Evolutionary conservation across 495 filamentous ascomycete species (phyloP).

Genomic region (Neurospora sp.): DNA sequence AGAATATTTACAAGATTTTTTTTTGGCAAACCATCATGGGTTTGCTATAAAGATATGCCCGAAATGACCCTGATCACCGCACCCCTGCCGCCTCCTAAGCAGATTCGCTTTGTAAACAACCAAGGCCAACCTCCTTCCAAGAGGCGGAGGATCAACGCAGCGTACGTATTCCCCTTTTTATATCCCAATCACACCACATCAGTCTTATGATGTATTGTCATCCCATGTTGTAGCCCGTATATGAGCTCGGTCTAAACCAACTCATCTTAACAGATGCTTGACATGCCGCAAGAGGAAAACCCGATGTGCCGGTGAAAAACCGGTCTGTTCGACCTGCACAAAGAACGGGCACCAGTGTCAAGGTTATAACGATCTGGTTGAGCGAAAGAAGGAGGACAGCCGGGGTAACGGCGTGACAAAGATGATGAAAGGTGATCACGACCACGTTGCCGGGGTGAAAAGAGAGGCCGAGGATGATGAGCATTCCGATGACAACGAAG

Average conservation of each 20-base stretch:
- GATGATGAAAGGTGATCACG: conserved; percentile 13
- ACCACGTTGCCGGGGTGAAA: conserved; percentile 14
- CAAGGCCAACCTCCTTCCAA: conserved; percentile 75
- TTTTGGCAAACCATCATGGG: conserved; percentile 17
- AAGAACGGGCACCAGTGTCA: conserved; percentile 65
- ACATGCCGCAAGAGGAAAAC: conserved; percentile 79
- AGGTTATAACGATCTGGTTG: conserved; percentile 49
- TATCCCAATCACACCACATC: neutral
- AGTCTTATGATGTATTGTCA: conserved; percentile 8
- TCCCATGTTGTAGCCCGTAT: neutral
- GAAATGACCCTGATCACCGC: conserved; percentile 35
- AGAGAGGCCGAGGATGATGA: conserved; percentile 20
- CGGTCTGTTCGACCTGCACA: conserved; percentile 63
- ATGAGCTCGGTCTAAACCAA: conserved; percentile 17
- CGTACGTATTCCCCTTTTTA: conserved; percentile 42
- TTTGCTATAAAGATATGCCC: conserved; percentile 17
- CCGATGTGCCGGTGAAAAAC: conserved; percentile 69
- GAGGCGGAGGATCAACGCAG: conserved; percentile 69
- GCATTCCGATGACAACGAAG: conserved; percentile 12
- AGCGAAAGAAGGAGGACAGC: conserved; percentile 32
- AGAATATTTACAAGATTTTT: neutral
- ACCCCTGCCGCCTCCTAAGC: conserved; percentile 37
- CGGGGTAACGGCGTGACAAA: conserved; percentile 5
- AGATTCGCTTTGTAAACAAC: conserved; percentile 71
- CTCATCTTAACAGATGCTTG: conserved; percentile 45